phyloP scores from a whole-genome alignment of 2,329 filamentous ascomycete species.

The Penicillium nordicum region DNA sequence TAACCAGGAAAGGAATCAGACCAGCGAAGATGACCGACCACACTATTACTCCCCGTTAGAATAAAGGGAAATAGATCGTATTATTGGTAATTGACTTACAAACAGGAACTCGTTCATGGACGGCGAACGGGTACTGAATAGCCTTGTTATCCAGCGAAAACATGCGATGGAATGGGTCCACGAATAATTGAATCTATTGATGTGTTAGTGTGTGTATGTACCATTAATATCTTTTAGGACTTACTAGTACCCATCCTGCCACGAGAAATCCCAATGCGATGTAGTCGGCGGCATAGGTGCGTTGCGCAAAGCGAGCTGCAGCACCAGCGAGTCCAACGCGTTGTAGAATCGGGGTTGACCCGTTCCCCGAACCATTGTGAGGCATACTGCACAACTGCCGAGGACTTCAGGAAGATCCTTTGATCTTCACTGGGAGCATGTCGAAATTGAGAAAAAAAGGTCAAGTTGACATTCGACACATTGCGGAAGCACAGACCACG shows the following conservation, averaged over 20 bases:
- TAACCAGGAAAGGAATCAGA: constrained; percentile 63
- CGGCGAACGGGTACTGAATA: constrained; percentile 83
- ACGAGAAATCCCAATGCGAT: constrained; percentile 71
- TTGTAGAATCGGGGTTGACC: constrained; percentile 21
- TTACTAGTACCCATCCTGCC: constrained; percentile 52
- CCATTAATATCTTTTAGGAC: constrained; percentile 4
- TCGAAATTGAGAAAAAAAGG: not conserved
- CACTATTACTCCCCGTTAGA: constrained; percentile 21
- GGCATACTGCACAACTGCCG: constrained; percentile 22
- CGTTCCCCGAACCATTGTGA: constrained; percentile 27
- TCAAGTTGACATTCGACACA: constrained; percentile 1
- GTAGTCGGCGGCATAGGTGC: constrained; percentile 86
- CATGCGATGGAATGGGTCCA: constrained; percentile 89
- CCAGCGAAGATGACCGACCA: constrained; percentile 79
- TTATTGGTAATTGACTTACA: constrained; percentile 46
- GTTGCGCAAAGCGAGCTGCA: constrained; percentile 55
- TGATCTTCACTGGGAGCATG: constrained; percentile 4
- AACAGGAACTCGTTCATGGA: constrained; percentile 77
- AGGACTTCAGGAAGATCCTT: constrained; percentile 7
- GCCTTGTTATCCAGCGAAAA: constrained; percentile 82
- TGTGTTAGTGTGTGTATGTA: not conserved
- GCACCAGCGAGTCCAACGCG: constrained; percentile 45
- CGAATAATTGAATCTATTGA: constrained; percentile 60
- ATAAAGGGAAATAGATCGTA: not conserved
- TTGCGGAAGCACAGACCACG: constrained; percentile 17